Conservation (phyloP, 192 early-diverging fungal species). For the Backusella liffmaniae region DNA sequence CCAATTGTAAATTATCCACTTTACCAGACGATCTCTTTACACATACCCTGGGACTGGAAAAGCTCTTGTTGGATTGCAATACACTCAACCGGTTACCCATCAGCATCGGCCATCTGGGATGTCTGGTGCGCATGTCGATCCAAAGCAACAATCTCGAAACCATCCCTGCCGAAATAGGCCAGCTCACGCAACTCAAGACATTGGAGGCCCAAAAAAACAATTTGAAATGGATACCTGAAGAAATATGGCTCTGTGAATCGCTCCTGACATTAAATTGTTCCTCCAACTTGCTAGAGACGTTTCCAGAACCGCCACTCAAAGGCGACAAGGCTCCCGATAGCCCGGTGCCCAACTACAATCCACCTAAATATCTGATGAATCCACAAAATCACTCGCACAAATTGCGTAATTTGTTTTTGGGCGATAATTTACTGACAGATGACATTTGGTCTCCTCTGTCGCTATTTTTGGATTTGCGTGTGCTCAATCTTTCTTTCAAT, state of each 20-base stretch:
- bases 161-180: constrained; percentile 69
- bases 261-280: constrained; percentile 73
- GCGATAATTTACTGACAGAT: constrained; percentile 82
- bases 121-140: constrained; percentile 55
- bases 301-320: constrained; percentile 66
- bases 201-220: constrained; percentile 81
- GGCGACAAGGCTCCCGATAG: background rate
- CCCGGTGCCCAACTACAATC: constrained; percentile 49
- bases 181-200: constrained; percentile 54
- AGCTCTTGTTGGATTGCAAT: constrained; percentile 67
- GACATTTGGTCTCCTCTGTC: constrained; percentile 76
- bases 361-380: constrained; percentile 45
- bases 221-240: constrained; percentile 64
- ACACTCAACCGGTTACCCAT: constrained; percentile 64
- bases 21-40: constrained; percentile 62
- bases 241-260: constrained; percentile 74
- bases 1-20: constrained; percentile 68
- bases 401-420: constrained; percentile 65
- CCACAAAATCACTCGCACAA: constrained; percentile 49
- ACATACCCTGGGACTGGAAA: constrained; percentile 53
- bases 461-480: constrained; percentile 68
- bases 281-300: constrained; percentile 78
- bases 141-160: constrained; percentile 68
- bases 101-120: constrained; percentile 55
- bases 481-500: constrained; percentile 81